Evolutionary conservation across 176 grass and related monocot species (phyloP).

Genomic region (Sorghum bicolor): DNA sequence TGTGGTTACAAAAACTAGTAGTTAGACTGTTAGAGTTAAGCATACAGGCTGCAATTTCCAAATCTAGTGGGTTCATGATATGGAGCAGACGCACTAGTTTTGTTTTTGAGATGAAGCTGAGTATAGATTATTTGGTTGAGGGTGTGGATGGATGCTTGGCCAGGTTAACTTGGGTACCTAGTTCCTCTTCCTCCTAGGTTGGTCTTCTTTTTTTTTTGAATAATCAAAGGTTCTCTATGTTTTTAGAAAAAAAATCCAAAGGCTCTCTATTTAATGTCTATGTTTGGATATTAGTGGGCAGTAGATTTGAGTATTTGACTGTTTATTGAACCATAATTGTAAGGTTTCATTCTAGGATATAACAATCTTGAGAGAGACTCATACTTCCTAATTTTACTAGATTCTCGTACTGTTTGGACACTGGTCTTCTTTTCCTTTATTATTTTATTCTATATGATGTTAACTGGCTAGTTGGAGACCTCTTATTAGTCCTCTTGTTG

Average conservation of each 20-base stretch:
- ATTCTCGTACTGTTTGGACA: neutral
- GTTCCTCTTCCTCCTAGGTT: neutral
- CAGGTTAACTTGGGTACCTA: neutral
- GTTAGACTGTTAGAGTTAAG: neutral
- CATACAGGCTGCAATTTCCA: neutral
- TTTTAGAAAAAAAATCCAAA: too few relatives aligned
- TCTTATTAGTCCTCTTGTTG: slow-evolving; percentile 2
- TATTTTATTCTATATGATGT: slow-evolving; percentile 3
- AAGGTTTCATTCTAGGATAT: neutral
- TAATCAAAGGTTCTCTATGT: neutral
- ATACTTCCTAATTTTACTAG: neutral
- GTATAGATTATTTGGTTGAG: neutral
- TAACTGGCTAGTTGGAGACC: neutral
- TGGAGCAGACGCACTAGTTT: neutral
- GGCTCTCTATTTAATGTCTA: neutral
- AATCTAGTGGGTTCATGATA: neutral
- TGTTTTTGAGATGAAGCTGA: neutral
- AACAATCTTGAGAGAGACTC: neutral
- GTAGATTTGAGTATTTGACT: neutral
- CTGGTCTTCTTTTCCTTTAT: slow-evolving; percentile 15
- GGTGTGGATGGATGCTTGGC: neutral
- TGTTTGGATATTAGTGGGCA: neutral
- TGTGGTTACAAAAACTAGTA: too few relatives aligned
- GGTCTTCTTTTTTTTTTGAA: neutral
- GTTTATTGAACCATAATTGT: neutral